These are phyloP conservation scores for Furcasterigmium furcatum DNA, from an alignment of 2,329 filamentous ascomycete genomes.

Conservation along the genomic window DNA sequence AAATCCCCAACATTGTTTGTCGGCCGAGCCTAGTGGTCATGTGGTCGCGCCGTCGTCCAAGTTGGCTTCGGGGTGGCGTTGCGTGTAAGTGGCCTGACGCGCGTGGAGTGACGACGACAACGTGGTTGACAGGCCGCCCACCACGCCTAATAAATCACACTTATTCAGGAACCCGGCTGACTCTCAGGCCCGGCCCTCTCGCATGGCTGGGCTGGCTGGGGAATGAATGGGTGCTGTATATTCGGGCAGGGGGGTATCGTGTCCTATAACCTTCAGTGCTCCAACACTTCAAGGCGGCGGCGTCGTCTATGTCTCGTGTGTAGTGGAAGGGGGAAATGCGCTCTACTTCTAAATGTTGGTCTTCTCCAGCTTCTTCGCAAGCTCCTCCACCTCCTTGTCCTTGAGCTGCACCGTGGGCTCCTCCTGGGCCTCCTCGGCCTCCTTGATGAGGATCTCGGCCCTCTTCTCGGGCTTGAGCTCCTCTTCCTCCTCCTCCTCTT, in stretches of 20 bases:
- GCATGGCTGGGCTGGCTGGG: too few species aligned
- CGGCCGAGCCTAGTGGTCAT: too few species aligned
- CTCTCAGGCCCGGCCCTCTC: too few species aligned
- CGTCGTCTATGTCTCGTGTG: constrained; percentile 12
- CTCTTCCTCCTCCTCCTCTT: constrained; percentile 61
- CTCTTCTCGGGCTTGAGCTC: constrained; percentile 57
- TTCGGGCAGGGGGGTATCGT: constrained; percentile 12
- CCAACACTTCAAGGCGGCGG: constrained; percentile 8
- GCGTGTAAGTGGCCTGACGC: background rate
- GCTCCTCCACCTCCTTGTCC: constrained; percentile 75
- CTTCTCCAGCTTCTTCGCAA: constrained; percentile 75
- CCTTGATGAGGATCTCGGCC: constrained; percentile 66
- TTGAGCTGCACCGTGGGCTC: constrained; percentile 69
- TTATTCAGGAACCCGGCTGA: too few species aligned
- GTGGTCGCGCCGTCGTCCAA: too few species aligned
- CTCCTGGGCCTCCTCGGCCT: constrained; percentile 69
- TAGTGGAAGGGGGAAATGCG: constrained; percentile 8
- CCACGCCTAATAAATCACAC: too few species aligned
- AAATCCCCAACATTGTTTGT: too few species aligned
- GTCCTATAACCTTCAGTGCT: constrained; percentile 2
- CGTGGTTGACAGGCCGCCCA: background rate
- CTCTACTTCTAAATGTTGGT: constrained; percentile 47
- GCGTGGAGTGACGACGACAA: background rate
- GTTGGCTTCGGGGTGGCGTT: background rate
- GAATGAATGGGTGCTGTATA: too few species aligned